Evolutionary conservation across 1,139 yeast genomes (phyloP).

Genomic region (Zygoascus meyerae): DNA sequence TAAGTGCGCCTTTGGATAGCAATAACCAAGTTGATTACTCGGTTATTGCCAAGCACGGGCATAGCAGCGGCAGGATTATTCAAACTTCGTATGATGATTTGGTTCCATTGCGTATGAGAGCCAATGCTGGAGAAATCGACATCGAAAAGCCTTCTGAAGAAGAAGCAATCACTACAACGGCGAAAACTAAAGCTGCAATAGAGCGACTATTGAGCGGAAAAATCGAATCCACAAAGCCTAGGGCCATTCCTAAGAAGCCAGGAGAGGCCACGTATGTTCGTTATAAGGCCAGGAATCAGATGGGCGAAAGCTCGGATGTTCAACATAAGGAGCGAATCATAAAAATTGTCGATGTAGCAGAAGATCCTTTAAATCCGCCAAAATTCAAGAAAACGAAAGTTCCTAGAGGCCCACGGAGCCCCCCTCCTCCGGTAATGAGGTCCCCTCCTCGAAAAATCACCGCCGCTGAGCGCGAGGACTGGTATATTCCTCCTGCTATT

Average conservation of each 20-base stretch:
- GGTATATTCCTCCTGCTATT: slow-evolving; percentile 88
- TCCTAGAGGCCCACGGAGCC: slow-evolving; percentile 64
- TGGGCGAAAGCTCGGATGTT: slow-evolving; percentile 28
- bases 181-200: slow-evolving; percentile 46
- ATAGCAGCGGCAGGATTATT: slow-evolving; percentile 29
- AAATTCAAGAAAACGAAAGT: slow-evolving; percentile 70
- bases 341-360: slow-evolving; percentile 53
- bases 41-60: slow-evolving; percentile 35
- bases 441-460: slow-evolving; percentile 54
- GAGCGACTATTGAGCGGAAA: slow-evolving; percentile 42
- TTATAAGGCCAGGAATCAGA: slow-evolving; percentile 43
- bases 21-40: slow-evolving; percentile 34
- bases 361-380: slow-evolving; percentile 87
- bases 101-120: slow-evolving; percentile 44
- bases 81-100: slow-evolving; percentile 40
- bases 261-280: slow-evolving; percentile 41
- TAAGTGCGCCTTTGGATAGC: slow-evolving; percentile 31
- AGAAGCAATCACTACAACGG: slow-evolving; percentile 37
- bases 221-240: slow-evolving; percentile 28
- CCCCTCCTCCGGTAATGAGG: slow-evolving; percentile 50
- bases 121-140: slow-evolving; percentile 32
- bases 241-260: slow-evolving; percentile 25
- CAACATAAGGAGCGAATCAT: slow-evolving; percentile 39
- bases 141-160: slow-evolving; percentile 40
- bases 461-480: slow-evolving; percentile 68